These are phyloP conservation scores for Albifimbria verrucaria DNA, from an alignment of 2,329 filamentous ascomycete genomes.

Conservation along the genomic window DNA sequence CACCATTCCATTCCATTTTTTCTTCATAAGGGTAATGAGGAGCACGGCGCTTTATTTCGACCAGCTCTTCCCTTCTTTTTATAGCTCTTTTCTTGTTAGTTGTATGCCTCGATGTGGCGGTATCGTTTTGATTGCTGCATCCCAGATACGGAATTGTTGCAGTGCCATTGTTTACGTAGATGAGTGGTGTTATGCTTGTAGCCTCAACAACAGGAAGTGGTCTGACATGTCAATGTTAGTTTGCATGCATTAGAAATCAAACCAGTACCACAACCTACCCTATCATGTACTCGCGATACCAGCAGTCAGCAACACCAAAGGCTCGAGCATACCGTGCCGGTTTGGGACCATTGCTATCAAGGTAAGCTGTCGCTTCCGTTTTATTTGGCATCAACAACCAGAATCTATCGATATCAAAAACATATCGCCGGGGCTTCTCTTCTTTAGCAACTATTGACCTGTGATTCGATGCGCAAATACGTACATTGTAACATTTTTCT, in stretches of 20 bases:
- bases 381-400: conserved; percentile 36
- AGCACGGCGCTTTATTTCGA: conserved; percentile 41
- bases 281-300: conserved; percentile 38
- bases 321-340: conserved; percentile 38
- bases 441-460: not conserved
- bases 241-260: not conserved
- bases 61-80: too few relatives aligned
- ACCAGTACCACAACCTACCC: conserved; percentile 21
- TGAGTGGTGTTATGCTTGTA: not conserved
- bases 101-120: not conserved
- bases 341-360: conserved; percentile 31
- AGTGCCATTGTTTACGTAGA: not conserved
- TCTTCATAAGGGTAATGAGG: conserved; percentile 28
- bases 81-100: not conserved
- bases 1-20: not conserved
- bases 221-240: not conserved
- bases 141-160: not conserved
- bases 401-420: not conserved
- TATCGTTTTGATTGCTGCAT: not conserved
- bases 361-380: conserved; percentile 39
- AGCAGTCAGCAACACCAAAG: conserved; percentile 25
- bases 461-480: not conserved
- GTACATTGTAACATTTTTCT: not conserved
- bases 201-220: not conserved
- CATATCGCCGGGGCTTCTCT: not conserved